Evolutionary conservation across 495 filamentous ascomycete genomes (phyloP), one percentile per base, ranked within the genome.

Genomic region (Aspergillus sclerotiicarbonarius): DNA sequence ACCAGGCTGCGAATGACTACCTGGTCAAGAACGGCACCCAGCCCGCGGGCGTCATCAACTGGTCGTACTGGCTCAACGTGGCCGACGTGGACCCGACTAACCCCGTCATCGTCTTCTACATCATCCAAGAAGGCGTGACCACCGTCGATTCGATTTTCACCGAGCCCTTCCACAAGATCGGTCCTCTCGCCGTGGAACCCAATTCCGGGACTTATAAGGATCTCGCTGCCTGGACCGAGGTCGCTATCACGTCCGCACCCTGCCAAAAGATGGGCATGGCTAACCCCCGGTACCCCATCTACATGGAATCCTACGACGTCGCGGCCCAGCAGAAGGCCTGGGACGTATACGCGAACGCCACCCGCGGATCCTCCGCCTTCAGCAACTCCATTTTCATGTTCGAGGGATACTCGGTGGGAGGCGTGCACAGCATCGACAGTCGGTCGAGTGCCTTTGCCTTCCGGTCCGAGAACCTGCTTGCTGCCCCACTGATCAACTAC

Each of bases 261-360:
- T 82, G 80, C 74, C 74, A 78, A 39, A 80, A 80, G 51, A 51
- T 58, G 21, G 79, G 75, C 8, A 51, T 68, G 46, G 70, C 69
- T 57, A 80, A 81, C 69, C 74, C 73, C 6, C 75, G 77, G 31
- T 83, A 80, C 67, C 81, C 80, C 39, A 72, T 80, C 51, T 77
- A 80, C 41, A 58, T 82, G 25, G 49, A 70, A 46, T 20, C 54
- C 3, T 82, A 78, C 71, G 76, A 83, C 60, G 50, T 70, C 30
- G 53, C 71, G 1, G 80, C 80, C 10, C 72, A 78, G 59, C 62
- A 59, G 54, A 53, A 65, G 50, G 71, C 68, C 9, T 82, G 74
- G 52, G 64, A 76, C 18, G n/a, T 69, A 45, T 83, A 75, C 65
- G 65, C 66, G 4, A 45, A 59, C 8, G 68, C 62, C 29, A 50